Conservation (phyloP, 345 rosid species). For the Camelina hispida region DNA sequence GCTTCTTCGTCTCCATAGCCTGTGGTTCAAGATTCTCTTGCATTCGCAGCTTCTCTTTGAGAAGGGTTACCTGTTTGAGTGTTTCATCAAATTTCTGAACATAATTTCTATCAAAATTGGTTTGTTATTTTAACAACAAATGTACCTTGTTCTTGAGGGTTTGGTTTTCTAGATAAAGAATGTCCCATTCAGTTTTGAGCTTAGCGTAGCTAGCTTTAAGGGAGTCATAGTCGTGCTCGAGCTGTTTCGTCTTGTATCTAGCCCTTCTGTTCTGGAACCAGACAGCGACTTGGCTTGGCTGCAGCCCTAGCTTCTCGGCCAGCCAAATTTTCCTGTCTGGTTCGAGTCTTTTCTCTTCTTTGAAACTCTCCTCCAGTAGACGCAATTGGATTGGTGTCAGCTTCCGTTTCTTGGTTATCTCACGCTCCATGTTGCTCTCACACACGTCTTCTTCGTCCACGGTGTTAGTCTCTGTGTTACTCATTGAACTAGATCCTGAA, state of each 20-base stretch:
- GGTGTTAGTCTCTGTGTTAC: constrained; percentile 30
- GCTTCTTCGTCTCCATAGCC: constrained; percentile 14
- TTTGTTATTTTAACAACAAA: background rate
- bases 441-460: constrained; percentile 25
- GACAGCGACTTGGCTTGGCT: constrained; percentile 78
- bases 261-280: constrained; percentile 92
- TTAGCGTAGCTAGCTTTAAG: constrained; percentile 57
- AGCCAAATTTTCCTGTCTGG: constrained; percentile 73
- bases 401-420: constrained; percentile 65
- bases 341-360: constrained; percentile 73
- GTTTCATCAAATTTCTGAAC: constrained; percentile 7
- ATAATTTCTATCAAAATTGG: background rate
- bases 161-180: constrained; percentile 55
- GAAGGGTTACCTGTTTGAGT: constrained; percentile 52
- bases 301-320: constrained; percentile 72
- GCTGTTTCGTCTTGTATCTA: constrained; percentile 70
- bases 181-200: constrained; percentile 65
- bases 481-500: constrained; percentile 39
- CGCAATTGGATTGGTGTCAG: constrained; percentile 60
- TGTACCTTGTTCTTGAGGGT: constrained; percentile 62
- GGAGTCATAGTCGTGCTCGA: constrained; percentile 61
- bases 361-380: constrained; percentile 72
- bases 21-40: constrained; percentile 36
- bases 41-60: constrained; percentile 53
- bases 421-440: constrained; percentile 31